A percentile compares a stretch with the other conserved stretches of the same genome.
These are phyloP conservation scores for Ophiostoma himal-ulmi DNA, from an alignment of 2,329 filamentous ascomycete species.

Conservation along the genomic window DNA sequence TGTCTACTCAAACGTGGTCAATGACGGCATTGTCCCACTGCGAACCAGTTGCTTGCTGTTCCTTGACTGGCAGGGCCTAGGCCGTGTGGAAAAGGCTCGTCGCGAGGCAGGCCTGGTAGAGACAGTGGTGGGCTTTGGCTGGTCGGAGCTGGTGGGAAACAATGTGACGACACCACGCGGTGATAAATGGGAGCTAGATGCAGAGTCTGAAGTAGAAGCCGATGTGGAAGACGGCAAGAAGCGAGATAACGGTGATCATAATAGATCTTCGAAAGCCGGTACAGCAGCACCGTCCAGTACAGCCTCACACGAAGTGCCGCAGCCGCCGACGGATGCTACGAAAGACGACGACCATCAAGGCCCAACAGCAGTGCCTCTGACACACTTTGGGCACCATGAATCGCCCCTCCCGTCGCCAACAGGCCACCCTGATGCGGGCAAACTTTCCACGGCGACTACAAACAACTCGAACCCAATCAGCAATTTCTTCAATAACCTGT, in stretches of 20 bases:
- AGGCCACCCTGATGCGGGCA: conserved; percentile 27
- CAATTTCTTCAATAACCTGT: conserved; percentile 49
- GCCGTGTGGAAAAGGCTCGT: conserved; percentile 87
- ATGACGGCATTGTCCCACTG: conserved; percentile 92
- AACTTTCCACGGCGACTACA: conserved; percentile 33
- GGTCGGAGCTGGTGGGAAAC: conserved; percentile 81
- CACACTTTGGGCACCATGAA: conserved; percentile 30
- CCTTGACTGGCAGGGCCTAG: conserved; percentile 90
- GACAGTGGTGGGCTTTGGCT: conserved; percentile 88
- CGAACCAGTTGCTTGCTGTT: conserved; percentile 95
- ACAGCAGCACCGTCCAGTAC: conserved; percentile 29
- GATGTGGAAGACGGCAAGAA: conserved; percentile 23
- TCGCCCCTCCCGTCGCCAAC: conserved; percentile 12
- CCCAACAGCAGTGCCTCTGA: conserved; percentile 42
- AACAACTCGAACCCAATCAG: conserved; percentile 50
- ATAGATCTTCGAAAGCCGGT: neutral
- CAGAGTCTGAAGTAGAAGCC: conserved; percentile 24
- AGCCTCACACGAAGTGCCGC: conserved; percentile 56
- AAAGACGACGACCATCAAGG: conserved; percentile 61
- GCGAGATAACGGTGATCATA: neutral
- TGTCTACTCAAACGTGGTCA: conserved; percentile 94
- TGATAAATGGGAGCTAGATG: conserved; percentile 40
- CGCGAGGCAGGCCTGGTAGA: conserved; percentile 88
- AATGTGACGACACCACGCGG: conserved; percentile 48
- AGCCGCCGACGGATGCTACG: conserved; percentile 60